phyloP scores from a whole-genome alignment of 2,329 filamentous ascomycete species.

The Aureobasidium sp. region DNA sequence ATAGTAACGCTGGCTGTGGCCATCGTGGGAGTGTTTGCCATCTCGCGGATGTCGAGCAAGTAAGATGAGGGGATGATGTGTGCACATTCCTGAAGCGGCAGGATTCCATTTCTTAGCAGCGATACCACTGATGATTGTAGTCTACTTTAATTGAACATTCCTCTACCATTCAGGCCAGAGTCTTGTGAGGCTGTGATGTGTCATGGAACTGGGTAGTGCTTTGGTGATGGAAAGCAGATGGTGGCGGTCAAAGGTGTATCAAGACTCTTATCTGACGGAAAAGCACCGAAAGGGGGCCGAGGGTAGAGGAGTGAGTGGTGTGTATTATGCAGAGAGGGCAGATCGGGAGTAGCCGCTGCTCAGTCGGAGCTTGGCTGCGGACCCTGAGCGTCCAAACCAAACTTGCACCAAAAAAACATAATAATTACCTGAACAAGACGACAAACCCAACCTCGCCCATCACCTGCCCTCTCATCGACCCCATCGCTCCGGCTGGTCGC shows the following conservation, averaged over 20 bases:
- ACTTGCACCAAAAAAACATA: constrained; percentile 10
- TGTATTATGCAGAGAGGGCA: not conserved
- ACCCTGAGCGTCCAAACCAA: too few relatives aligned
- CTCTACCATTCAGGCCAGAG: too few relatives aligned
- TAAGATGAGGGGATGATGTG: not conserved
- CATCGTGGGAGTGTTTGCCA: constrained; percentile 86
- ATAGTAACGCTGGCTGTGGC: constrained; percentile 93
- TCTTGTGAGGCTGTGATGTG: too few relatives aligned
- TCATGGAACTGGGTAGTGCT: too few relatives aligned
- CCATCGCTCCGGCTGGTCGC: too few relatives aligned
- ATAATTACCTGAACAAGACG: not conserved
- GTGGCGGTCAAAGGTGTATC: too few relatives aligned
- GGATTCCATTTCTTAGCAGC: constrained; percentile 10
- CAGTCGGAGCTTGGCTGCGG: not conserved
- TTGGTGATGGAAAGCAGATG: too few relatives aligned
- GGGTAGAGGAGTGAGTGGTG: not conserved
- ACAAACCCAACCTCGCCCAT: not conserved
- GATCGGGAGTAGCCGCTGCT: not conserved
- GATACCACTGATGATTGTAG: constrained; percentile 16
- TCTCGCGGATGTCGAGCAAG: constrained; percentile 39
- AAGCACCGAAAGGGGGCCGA: too few relatives aligned
- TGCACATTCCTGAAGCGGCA: constrained; percentile 9
- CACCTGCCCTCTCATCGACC: too few relatives aligned
- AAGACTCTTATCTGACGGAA: too few relatives aligned
- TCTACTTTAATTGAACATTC: constrained; percentile 17